Base-by-base conservation (phyloP, 768 basidiomycete genomes). In the Chlorophyllum brunneum region DNA sequence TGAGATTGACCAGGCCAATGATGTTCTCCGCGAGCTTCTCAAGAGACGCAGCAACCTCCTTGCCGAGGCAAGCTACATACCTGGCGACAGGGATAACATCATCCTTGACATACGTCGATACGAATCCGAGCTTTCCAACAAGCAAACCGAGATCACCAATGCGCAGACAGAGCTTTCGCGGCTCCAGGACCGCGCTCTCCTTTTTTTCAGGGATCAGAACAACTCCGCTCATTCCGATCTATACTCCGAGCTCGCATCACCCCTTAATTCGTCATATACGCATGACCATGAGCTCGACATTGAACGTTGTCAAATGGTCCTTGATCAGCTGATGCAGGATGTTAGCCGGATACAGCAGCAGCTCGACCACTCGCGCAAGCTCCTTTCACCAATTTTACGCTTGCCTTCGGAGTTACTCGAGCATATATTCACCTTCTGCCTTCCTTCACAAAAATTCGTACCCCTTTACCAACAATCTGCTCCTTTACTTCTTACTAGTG, bases 361-460 rank as follows among this genome's bases (percentile, higher is more conserved):
- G 20, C 51, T 53, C n/a, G 43, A 53, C n/a, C 51, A 53, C 44
- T 53, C 51, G 4, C 51, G 51, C 34, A 53, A 53, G 43, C 51
- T 38, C 20, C 51, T 53, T 31, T 53, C 51, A 13, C 51, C 51
- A 2, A 53, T 53, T 24, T 29, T 53, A 4, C 51, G 51, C 15
- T 18, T 53, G 2, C 51, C 51, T 7, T 45, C 43, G 5, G 51
- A 53, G 13, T 31, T 53, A 10, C 44, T 53, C 7, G 34, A 45
- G 27, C 51, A 46, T 5, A 53, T 53, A 29, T 53, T 53, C 15
- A 53, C 42, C n/a, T 53, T 53, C 24, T 53, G 51, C 20, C 36
- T 53, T 22, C 44, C 51, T 38, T 53, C 51, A 4, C 51, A 53
- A 37, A 23, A 27, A 23, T 57, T 57, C 30, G 47, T 54, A 8